Percentiles rank a stretch among this genome's conserved stretches.
phyloP scores from a whole-genome alignment of 257 asterid genomes.

The Thymus quinquecostatus region DNA sequence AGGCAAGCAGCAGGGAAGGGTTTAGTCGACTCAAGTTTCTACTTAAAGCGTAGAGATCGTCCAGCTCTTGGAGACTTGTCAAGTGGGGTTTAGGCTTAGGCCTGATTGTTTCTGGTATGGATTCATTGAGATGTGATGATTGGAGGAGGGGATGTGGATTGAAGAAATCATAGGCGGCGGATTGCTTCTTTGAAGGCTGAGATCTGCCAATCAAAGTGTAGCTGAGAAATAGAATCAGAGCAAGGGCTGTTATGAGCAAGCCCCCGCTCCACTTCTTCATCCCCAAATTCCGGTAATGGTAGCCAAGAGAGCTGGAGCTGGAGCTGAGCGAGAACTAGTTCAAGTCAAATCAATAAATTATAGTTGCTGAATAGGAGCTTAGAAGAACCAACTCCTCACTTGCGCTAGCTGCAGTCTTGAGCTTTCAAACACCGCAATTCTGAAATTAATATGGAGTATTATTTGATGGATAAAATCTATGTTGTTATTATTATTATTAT shows the following conservation, averaged over 20 bases:
- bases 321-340: too few species aligned
- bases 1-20: conserved; percentile 54
- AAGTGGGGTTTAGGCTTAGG: conserved; percentile 49
- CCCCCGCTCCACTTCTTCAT: conserved; percentile 89
- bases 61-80: conserved; percentile 52
- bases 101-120: conserved; percentile 15
- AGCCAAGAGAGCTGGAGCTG: too few species aligned
- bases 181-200: conserved; percentile 50
- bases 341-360: too few species aligned
- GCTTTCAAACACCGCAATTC: too few species aligned
- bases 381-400: too few species aligned
- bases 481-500: too few species aligned
- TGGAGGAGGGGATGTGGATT: conserved; percentile 43
- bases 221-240: conserved; percentile 56
- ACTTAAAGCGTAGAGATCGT: conserved; percentile 51
- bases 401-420: too few species aligned
- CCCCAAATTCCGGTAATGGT: conserved; percentile 22
- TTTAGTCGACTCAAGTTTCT: conserved; percentile 47
- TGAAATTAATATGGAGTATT: too few species aligned
- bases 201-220: conserved; percentile 53
- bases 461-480: too few species aligned
- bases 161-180: conserved; percentile 73
- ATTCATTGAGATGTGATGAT: too few species aligned
- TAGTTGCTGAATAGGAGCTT: too few species aligned
- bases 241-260: conserved; percentile 56